Evolutionary conservation across 192 early-diverging fungal genomes (phyloP), one percentile per base, ranked within the genome.

Genomic region (Umbelopsis vinacea): DNA sequence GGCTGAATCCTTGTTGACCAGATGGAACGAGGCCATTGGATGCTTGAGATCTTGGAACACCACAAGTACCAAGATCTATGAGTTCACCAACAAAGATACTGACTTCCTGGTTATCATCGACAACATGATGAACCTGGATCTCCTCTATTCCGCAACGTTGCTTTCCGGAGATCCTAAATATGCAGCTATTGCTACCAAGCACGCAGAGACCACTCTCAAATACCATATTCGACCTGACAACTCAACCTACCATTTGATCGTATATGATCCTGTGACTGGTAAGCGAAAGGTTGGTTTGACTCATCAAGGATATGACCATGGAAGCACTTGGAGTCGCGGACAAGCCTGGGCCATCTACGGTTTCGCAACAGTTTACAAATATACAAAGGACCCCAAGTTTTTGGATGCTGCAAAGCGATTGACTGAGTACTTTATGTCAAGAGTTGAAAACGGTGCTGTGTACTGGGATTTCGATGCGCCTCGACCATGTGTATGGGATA

Each of bases 71-170:
- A 54, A 72, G 23, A n/a, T 26, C 11, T 72, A 72, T 26, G 23
- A 38, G 15, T 72, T 40, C 38, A 10, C 38, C 40, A 22, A 46
- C 40, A 72, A 72, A 23, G 71, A 72, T 6, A 72, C 53, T 15
- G 53, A 55, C n/a, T 72, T 63, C 37, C 33, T 72, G 6, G 71
- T 72, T 15, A 72, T 72, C 24, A 72, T 72, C 26, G 71, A 72
- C 71, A 72, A 72, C 35, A 63, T 72, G 71, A 72, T 72, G 71
- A 72, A 72, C 71, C 46, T 72, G 52, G 71, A 72, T 46, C 21
- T 72, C 15, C 55, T 72, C 7, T 72, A 72, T 40, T 55, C 57
- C 7, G 71, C 71, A 45, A 63, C 53, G 19, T 46, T 63, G 55
- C 17, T 72, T 24, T 52, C 71, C 3, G 71, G 71, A 2, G 55